phyloP scores from a whole-genome alignment of 2,329 filamentous ascomycete species.

The Blastomyces gilchristii region DNA sequence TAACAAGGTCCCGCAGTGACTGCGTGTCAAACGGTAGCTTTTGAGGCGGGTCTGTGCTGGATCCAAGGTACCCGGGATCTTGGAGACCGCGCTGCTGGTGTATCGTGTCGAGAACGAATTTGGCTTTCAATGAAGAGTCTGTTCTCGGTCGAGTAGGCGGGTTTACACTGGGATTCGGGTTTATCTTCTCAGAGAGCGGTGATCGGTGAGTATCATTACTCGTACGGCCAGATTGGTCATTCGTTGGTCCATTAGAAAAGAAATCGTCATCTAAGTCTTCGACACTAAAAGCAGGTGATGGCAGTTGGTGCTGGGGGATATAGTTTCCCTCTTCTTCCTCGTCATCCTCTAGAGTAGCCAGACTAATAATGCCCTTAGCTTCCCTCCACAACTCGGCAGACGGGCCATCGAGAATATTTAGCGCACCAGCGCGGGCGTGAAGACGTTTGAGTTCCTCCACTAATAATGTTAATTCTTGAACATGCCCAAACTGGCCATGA shows the following conservation, averaged over 20 bases:
- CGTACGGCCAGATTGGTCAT: slow-evolving; percentile 18
- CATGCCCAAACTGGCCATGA: slow-evolving; percentile 53
- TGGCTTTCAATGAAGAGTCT: slow-evolving; percentile 49
- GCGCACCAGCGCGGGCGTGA: slow-evolving; percentile 43
- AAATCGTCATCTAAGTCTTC: slow-evolving; percentile 48
- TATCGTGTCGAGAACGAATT: slow-evolving; percentile 51
- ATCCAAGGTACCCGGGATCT: slow-evolving; percentile 13
- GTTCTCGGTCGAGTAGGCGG: slow-evolving; percentile 39
- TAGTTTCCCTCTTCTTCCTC: slow-evolving; percentile 28
- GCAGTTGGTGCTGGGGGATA: slow-evolving; percentile 41
- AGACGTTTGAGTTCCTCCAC: slow-evolving; percentile 57
- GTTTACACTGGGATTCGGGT: slow-evolving; percentile 23
- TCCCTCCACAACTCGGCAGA: slow-evolving; percentile 51
- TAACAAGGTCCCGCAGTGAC: slow-evolving; percentile 52
- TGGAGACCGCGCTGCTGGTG: slow-evolving; percentile 39
- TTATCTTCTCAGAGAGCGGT: slow-evolving; percentile 21
- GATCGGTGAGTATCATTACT: slow-evolving; percentile 26
- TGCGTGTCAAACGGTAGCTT: slow-evolving; percentile 59
- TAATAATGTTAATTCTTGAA: slow-evolving; percentile 53
- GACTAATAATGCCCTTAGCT: slow-evolving; percentile 56
- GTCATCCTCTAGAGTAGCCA: slow-evolving; percentile 55
- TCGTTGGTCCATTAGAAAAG: slow-evolving; percentile 23
- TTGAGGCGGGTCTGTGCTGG: slow-evolving; percentile 25
- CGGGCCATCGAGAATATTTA: slow-evolving; percentile 45
- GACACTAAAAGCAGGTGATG: slow-evolving; percentile 49